Base-by-base conservation (phyloP, 164 flowering plant genomes). In the Chloranthus sessilifolius region DNA sequence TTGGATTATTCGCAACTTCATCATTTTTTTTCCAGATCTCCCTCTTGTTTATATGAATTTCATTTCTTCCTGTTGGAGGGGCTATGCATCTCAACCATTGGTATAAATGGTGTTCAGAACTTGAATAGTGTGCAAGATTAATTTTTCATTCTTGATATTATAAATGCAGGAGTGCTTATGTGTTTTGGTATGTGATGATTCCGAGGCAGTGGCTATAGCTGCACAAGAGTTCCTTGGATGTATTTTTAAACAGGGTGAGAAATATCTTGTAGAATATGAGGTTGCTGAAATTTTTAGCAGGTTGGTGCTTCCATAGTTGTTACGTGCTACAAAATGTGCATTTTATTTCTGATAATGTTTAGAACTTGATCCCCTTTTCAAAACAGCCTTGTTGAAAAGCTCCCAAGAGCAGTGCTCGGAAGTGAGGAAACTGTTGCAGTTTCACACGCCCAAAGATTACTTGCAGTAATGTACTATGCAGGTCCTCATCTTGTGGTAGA, bases 401-500 rank as follows among this genome's bases (percentile, higher is more conserved):
- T 94, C 56, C 99, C 97, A 19, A 74, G 74, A 53, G 63, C 76
- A 57, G 76, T 94, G 52, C 85, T 94, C 49, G 88, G 90, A 47
- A 77, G 55, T 58, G 92, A 89, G 40, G 95, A 81, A 59, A 36
- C 75, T 33, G 47, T 64, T 61, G 90, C 85, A 19, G 49, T 92
- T 2, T 77, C 91, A 38, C 74, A 76, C 68, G 86, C 81, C 19
- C 95, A 79, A 51, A 73, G 78, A 50, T 66, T 94, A 39, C 85
- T 94, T 46, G 86, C 75, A 24, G 60, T 86, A 26, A 76, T 79
- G 27, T 89, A 84, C 60, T 84, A 74, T 68, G 78, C 95, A 15
- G 99, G 99, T 56, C 97, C 99, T 56, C 74, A 68, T 40, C 69
- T 85, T 67, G 69, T 89, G 58, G 75, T 74, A 45, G 76, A 79